Evolutionary conservation across 352 stramenopile genomes (phyloP), one percentile per base, ranked within the genome.

Genomic region (Achlya hypogyna): DNA sequence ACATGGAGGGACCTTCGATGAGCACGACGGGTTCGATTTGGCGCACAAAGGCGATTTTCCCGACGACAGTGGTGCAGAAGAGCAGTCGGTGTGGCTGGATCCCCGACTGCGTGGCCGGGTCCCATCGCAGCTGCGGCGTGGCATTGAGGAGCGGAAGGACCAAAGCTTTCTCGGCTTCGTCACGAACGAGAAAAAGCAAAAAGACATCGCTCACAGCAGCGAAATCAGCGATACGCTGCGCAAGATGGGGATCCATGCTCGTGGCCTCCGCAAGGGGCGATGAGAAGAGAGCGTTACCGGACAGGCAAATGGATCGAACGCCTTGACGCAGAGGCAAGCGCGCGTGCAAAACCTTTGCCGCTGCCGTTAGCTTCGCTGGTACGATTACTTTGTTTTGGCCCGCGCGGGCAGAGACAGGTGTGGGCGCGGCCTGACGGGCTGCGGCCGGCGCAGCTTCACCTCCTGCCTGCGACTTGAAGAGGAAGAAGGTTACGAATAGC

Each of bases 11-110:
- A 94, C 86, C 82, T 86, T 94, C 86, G 8, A 93, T 72, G 60
- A 90, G 84, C 45, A 93, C 68, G 31, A 90, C 81, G 47, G 86
- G 86, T 71, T 94, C 86, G 62, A 94, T 77, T 73, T 94, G 86
- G n/a, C 86, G 84, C 66, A 94, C 84, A 52, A 94, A 90, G 20
- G 86, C 86, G 63, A 92, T 80, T 34, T 91, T 89, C 63, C 86
- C 86, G 54, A 90, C 73, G 27, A 63, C 66, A 12, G 84, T 90
- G 35, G 84, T 85, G 74, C 84, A 92, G 52, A 91, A 94, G 51
- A 94, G 75, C n/a, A 94, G 72, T 53, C 84, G 86, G 75, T 94
- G 84, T 12, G 73, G 34, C 62, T 81, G 75, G 28, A 94, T 43
- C 4, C 72, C 70, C n/a, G 63, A 60, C 62, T 74, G 73, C 1